Base-by-base conservation (phyloP, 1,139 yeast genomes). In the Scheffersomyces parashehatae region DNA sequence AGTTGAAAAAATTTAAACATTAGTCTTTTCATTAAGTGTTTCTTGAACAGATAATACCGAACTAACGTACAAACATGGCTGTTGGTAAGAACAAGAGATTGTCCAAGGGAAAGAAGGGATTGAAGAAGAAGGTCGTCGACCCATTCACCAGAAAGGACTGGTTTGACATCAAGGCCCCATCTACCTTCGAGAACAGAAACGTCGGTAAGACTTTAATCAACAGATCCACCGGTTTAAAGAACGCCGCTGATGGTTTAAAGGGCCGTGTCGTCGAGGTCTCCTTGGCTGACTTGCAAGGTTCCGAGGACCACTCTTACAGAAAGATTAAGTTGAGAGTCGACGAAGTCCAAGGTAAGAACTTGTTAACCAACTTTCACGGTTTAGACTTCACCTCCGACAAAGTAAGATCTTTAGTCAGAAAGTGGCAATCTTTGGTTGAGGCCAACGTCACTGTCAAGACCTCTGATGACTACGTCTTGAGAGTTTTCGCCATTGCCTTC, bases 71-170 rank as follows among this genome's bases (percentile, higher is more conserved):
- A 38, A 50, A 47, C 43, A 87, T 88, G 95, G 96, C 93, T 83
- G 93, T 88, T 76, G 96, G 96, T 74, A 88, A 88, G 88, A 88
- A 88, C 77, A 88, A 88, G 90, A 85, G 96, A 83, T 81, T 88
- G 78, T 85, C 91, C 79, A 88, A 88, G 82, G 95, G 96, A 75
- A 88, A 88, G 89, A 88, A 88, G 79, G 95, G 95, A 68, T 75
- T 86, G 75, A 88, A 88, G 95, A 88, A 88, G 91, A 88, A 83
- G 85, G 89, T 84, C 71, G 91, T 87, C 62, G 96, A 88, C 82
- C 95, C 96, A 69, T 88, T 88, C 88, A 79, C 93, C 83, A 86
- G 87, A 74, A 88, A 88, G 81, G 96, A 88, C 67, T 88, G 96
- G 96, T 88, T 79, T 75, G 91, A 85, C 74, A 85, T 88, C 79